Evolutionary conservation across 805 yeast species (phyloP).

Genomic region (Starmera amethionina): DNA sequence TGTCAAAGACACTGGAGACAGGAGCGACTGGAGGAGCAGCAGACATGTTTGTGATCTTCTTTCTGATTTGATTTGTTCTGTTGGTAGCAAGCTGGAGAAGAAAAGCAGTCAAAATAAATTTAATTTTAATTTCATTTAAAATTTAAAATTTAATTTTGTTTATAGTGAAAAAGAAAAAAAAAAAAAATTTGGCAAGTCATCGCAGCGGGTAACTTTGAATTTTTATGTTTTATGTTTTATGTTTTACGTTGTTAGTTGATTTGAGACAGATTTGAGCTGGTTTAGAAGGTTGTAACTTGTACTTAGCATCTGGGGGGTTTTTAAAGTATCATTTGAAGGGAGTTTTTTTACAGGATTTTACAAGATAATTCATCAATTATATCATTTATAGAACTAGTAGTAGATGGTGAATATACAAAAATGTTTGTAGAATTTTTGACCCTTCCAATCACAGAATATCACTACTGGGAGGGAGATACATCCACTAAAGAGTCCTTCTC

Average conservation of each 20-base stretch:
- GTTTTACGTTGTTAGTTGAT: no score
- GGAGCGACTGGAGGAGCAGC: conserved; percentile 23
- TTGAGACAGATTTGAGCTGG: not conserved
- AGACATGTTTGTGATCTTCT: conserved; percentile 10
- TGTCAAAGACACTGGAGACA: conserved; percentile 87
- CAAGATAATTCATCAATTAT: no score
- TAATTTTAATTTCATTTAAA: not conserved
- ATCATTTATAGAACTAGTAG: no score
- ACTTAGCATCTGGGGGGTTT: no score
- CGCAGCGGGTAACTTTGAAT: conserved; percentile 2
- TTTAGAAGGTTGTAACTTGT: not conserved
- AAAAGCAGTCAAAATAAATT: not conserved
- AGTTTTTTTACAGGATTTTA: no score
- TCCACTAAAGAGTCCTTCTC: conserved; percentile 3
- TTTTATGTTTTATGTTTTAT: no score
- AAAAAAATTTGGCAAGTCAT: not conserved
- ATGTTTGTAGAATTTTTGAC: conserved; percentile 12
- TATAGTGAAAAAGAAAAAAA: not conserved
- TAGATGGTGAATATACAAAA: not conserved
- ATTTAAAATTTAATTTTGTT: not conserved
- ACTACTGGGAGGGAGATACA: conserved; percentile 14
- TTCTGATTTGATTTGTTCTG: not conserved
- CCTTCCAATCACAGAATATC: conserved; percentile 5
- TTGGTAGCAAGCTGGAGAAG: not conserved
- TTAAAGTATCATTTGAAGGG: no score